phyloP scores from a whole-genome alignment of 2,329 filamentous ascomycete genomes.

The Exophiala sp. region DNA sequence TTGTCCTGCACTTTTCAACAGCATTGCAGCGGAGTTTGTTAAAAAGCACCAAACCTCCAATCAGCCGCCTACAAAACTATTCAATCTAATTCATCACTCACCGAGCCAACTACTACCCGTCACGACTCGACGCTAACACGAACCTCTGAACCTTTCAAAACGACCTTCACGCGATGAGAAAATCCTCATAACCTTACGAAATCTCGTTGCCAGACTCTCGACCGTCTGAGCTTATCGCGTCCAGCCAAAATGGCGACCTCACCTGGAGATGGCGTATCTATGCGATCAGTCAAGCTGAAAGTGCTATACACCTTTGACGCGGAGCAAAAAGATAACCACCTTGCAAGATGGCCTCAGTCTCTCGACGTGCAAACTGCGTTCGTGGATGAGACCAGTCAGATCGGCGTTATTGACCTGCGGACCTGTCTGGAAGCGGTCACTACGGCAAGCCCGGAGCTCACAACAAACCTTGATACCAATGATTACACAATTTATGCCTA shows the following conservation, averaged over 20 bases:
- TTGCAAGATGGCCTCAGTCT: constrained; percentile 78
- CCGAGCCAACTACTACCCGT: neutral
- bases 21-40: constrained; percentile 7
- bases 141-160: neutral
- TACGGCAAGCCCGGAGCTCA: constrained; percentile 76
- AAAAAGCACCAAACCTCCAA: neutral
- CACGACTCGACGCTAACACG: neutral
- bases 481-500: constrained; percentile 98
- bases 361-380: constrained; percentile 76
- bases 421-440: constrained; percentile 82
- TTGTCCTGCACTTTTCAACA: neutral
- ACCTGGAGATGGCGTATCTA: constrained; percentile 38
- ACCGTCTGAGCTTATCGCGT: constrained; percentile 1
- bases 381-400: constrained; percentile 73
- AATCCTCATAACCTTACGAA: constrained; percentile 2
- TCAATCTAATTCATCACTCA: neutral
- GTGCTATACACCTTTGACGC: constrained; percentile 95
- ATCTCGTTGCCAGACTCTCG: constrained; percentile 4
- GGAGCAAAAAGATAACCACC: constrained; percentile 80
- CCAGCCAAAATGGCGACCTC: constrained; percentile 24
- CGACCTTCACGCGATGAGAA: constrained; percentile 9
- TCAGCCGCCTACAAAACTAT: neutral
- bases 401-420: constrained; percentile 83
- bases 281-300: constrained; percentile 74
- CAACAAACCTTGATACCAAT: constrained; percentile 61